Evolutionary conservation across 2,329 filamentous ascomycete species (phyloP).

Genomic region (Paecilomyces variotii): DNA sequence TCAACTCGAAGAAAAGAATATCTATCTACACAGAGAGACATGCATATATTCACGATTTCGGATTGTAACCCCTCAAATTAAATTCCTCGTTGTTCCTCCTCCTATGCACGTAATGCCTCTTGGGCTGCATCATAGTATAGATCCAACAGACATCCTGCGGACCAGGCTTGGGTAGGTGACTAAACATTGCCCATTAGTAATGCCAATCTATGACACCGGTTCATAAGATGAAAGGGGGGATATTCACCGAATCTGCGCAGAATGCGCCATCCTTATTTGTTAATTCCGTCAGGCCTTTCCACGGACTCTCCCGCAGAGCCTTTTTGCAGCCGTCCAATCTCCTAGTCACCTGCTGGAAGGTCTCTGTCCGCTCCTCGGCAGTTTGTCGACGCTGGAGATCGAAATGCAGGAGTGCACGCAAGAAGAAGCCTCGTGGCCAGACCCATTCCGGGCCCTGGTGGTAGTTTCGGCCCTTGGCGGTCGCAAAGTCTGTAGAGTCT

Average conservation of each 20-base stretch:
- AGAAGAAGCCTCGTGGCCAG: slow-evolving; percentile 94
- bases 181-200: slow-evolving; percentile 27
- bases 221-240: slow-evolving; percentile 1
- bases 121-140: slow-evolving; percentile 82
- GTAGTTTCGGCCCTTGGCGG: slow-evolving; percentile 91
- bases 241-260: slow-evolving; percentile 76
- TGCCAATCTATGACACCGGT: background rate
- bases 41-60: background rate
- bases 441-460: slow-evolving; percentile 98
- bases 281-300: slow-evolving; percentile 87
- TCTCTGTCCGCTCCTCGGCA: slow-evolving; percentile 65
- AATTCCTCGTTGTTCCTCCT: background rate
- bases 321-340: slow-evolving; percentile 76
- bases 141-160: slow-evolving; percentile 86
- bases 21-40: background rate
- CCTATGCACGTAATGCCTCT: slow-evolving; percentile 10
- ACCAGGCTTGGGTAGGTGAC: slow-evolving; percentile 96
- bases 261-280: slow-evolving; percentile 81
- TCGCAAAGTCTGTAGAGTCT: slow-evolving; percentile 83
- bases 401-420: slow-evolving; percentile 84
- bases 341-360: slow-evolving; percentile 88
- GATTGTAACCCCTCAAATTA: background rate
- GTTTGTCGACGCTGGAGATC: slow-evolving; percentile 66
- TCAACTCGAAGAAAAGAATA: background rate
- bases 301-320: slow-evolving; percentile 69